Conservation (phyloP, 176 grass and related monocot genomes). For the Aegilops speltoides region DNA sequence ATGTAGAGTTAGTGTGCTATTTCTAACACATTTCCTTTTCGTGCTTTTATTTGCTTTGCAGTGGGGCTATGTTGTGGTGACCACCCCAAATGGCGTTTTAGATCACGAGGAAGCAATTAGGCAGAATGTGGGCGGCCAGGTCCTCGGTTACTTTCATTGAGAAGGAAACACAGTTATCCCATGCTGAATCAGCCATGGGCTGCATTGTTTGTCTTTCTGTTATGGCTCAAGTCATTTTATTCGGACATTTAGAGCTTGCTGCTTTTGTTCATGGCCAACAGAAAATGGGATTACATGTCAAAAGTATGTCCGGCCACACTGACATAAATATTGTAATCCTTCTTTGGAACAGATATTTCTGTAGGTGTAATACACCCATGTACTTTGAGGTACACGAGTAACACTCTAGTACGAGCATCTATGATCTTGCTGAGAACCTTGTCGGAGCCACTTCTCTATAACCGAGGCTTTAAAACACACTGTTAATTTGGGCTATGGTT, state of each 20-base stretch:
- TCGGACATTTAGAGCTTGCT: background rate
- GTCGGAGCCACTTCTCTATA: background rate
- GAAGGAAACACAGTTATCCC: background rate
- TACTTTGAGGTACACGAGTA: conserved; percentile 2
- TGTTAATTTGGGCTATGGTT: background rate
- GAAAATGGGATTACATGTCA: conserved; percentile 30
- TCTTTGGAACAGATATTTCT: background rate
- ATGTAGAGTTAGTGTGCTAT: background rate
- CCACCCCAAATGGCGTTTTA: conserved; percentile 83
- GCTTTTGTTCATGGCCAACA: background rate
- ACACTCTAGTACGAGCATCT: background rate
- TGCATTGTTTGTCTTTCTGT: conserved; percentile 3
- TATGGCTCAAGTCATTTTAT: conserved; percentile 9
- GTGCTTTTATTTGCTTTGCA: conserved; percentile 39
- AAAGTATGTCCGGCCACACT: background rate
- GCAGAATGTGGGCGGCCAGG: conserved; percentile 85
- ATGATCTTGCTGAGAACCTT: background rate
- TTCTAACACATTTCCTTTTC: background rate
- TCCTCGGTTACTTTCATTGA: conserved; percentile 90
- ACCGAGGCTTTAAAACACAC: background rate
- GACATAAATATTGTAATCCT: conserved; percentile 13
- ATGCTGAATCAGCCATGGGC: background rate
- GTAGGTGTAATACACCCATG: background rate
- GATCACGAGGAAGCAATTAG: conserved; percentile 95
- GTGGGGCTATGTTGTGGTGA: conserved; percentile 96